phyloP scores from a whole-genome alignment of 495 filamentous ascomycete genomes.

The Thozetella sp. region DNA sequence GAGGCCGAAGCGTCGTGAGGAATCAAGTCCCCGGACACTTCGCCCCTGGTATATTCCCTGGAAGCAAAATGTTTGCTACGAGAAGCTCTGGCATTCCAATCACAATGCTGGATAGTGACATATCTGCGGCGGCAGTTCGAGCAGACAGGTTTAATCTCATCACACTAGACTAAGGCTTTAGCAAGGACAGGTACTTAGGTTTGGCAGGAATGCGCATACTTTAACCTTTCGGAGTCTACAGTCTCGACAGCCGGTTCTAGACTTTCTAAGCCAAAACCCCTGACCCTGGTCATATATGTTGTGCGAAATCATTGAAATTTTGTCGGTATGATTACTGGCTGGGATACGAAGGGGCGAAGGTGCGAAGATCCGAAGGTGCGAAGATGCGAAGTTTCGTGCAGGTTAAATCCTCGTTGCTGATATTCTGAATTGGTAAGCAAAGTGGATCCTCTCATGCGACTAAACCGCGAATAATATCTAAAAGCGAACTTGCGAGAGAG shows the following conservation, averaged over 20 bases:
- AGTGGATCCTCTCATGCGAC: no score
- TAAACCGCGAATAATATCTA: no score
- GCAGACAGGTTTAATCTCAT: neutral
- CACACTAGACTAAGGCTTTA: neutral
- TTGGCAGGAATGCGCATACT: neutral
- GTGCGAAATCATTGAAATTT: neutral
- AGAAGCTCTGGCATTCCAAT: neutral
- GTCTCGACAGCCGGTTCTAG: neutral
- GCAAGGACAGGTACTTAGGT: neutral
- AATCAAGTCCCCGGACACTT: no score
- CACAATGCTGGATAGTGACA: neutral
- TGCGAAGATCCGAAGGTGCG: neutral
- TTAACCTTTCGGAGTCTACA: neutral
- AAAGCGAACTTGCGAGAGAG: no score
- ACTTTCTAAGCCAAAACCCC: neutral
- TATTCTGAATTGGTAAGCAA: no score
- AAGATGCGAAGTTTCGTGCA: conserved; percentile 1
- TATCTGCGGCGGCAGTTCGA: neutral
- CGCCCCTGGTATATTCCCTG: no score
- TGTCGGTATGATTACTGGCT: neutral
- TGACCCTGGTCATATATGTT: neutral
- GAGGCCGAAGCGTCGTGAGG: no score
- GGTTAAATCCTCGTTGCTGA: no score
- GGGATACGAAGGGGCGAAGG: neutral
- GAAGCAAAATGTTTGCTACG: no score